phyloP scores from a whole-genome alignment of 192 early-diverging fungal genomes.

The Globomyces pollinis-pini region DNA sequence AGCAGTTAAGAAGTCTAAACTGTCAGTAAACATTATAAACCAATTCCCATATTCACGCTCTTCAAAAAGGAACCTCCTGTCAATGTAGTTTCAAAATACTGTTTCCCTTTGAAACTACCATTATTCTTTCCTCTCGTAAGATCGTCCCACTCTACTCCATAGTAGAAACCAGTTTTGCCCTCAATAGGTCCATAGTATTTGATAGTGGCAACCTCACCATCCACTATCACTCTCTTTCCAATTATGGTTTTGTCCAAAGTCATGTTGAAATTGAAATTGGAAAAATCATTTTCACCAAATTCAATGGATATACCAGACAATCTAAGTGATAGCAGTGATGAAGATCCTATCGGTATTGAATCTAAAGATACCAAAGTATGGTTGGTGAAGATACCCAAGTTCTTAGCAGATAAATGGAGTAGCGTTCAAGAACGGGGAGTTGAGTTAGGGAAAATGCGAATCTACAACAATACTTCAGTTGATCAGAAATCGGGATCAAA shows the following conservation, averaged over 20 bases:
- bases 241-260: background rate
- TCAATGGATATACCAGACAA: background rate
- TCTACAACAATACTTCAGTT: slow-evolving; percentile 41
- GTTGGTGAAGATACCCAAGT: slow-evolving; percentile 91
- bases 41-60: background rate
- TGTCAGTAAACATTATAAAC: too few species aligned
- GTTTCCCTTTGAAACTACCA: background rate
- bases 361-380: slow-evolving; percentile 61
- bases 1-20: too few species aligned
- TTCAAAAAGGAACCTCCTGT: background rate
- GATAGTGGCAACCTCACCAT: background rate
- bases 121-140: background rate
- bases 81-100: background rate
- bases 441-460: slow-evolving; percentile 71
- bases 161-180: background rate
- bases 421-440: slow-evolving; percentile 42
- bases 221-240: background rate
- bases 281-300: slow-evolving; percentile 1
- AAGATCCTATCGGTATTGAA: slow-evolving; percentile 2
- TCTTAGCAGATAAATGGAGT: slow-evolving; percentile 82
- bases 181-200: background rate
- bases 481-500: slow-evolving; percentile 8
- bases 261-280: background rate
- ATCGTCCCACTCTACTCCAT: slow-evolving; percentile 12
- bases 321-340: background rate